phyloP scores from a whole-genome alignment of 2,329 filamentous ascomycete genomes.

The Aspergillus fructus region DNA sequence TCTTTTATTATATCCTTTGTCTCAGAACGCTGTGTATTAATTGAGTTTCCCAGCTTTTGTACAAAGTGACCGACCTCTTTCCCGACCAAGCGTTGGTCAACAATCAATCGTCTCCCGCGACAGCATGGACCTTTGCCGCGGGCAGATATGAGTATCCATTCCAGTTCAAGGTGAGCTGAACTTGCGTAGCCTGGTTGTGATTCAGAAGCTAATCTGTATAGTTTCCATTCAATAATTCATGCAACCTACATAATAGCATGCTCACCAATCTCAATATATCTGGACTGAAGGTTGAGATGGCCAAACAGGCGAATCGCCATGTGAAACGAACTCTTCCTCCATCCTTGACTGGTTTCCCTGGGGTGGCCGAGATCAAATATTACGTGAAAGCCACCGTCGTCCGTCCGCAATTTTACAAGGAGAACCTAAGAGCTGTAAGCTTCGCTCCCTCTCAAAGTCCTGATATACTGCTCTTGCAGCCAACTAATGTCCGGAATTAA shows the following conservation, averaged over 20 bases:
- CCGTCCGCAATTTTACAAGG: constrained; percentile 82
- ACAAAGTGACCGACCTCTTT: constrained; percentile 49
- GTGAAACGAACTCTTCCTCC: constrained; percentile 85
- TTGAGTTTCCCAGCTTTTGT: constrained; percentile 37
- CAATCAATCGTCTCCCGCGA: constrained; percentile 32
- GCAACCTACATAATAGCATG: constrained; percentile 44
- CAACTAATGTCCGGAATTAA: constrained; percentile 10
- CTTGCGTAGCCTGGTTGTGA: not conserved
- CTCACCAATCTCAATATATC: constrained; percentile 47
- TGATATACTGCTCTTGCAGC: not conserved
- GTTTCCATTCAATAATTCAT: constrained; percentile 53
- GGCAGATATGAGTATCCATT: constrained; percentile 52
- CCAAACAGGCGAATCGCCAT: constrained; percentile 56
- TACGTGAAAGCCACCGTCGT: constrained; percentile 95
- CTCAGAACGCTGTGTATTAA: not conserved
- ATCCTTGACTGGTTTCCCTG: constrained; percentile 81
- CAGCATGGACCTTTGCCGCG: constrained; percentile 45
- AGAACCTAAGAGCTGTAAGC: constrained; percentile 68
- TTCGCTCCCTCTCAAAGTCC: not conserved
- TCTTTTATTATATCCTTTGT: not conserved
- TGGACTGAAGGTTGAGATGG: constrained; percentile 47
- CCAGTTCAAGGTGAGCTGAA: constrained; percentile 44
- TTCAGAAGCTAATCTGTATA: constrained; percentile 18
- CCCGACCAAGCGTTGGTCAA: constrained; percentile 42
- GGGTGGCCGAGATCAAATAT: constrained; percentile 86